Percentiles rank a stretch among this genome's conserved stretches.
phyloP scores from a whole-genome alignment of 2,329 filamentous ascomycete species.

The Orbilia javanica region DNA sequence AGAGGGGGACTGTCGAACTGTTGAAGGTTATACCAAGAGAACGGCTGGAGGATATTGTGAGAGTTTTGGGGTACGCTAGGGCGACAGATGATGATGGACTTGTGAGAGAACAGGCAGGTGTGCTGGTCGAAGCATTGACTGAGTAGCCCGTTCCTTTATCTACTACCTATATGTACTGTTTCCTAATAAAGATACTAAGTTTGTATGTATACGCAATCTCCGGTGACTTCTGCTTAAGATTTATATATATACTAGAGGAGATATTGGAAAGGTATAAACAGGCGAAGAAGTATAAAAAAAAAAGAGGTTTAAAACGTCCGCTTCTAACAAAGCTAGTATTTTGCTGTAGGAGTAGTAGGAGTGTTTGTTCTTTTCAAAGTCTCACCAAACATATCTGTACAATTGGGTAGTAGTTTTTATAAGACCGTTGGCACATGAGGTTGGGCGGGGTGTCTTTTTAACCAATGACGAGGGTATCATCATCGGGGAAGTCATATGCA shows the following conservation, averaged over 20 bases:
- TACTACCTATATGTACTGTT: not conserved
- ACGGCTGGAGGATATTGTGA: constrained; percentile 70
- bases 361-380: constrained; percentile 23
- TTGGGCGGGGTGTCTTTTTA: constrained; percentile 68
- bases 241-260: constrained; percentile 59
- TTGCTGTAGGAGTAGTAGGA: constrained; percentile 13
- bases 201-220: constrained; percentile 35
- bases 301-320: constrained; percentile 26
- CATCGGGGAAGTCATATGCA: constrained; percentile 91
- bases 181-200: constrained; percentile 21
- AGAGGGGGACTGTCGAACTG: constrained; percentile 66
- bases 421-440: not conserved
- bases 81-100: constrained; percentile 77
- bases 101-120: constrained; percentile 75
- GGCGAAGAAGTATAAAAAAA: constrained; percentile 29
- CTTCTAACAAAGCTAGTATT: constrained; percentile 46
- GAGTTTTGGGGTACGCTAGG: constrained; percentile 74
- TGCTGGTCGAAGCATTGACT: constrained; percentile 71
- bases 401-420: constrained; percentile 20
- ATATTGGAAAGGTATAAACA: constrained; percentile 57
- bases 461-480: constrained; percentile 90
- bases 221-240: constrained; percentile 12
- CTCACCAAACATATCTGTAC: constrained; percentile 54
- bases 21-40: constrained; percentile 59
- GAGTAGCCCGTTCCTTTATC: constrained; percentile 19